Conservation (phyloP, 768 basidiomycete species). For the Kwoniella dejecticola region DNA sequence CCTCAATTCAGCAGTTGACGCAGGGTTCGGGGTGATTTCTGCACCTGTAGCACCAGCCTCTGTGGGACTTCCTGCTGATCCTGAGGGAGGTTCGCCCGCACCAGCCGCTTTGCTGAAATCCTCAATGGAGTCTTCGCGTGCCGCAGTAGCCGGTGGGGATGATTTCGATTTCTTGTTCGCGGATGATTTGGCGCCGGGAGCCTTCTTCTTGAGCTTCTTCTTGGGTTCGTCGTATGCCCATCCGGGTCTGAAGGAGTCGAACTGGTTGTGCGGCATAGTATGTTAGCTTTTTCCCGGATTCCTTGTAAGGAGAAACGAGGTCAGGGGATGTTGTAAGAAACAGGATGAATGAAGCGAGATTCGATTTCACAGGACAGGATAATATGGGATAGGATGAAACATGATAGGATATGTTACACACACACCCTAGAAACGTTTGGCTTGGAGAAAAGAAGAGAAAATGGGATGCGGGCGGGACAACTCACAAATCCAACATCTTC, state of each 20-base stretch:
- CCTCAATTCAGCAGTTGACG: conserved; percentile 11
- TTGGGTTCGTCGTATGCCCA: conserved; percentile 95
- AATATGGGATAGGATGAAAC: too few relatives aligned
- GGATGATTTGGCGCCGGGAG: conserved; percentile 20
- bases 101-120: neutral
- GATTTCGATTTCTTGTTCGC: conserved; percentile 22
- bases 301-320: too few relatives aligned
- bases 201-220: conserved; percentile 59
- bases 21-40: neutral
- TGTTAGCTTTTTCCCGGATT: too few relatives aligned
- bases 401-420: too few relatives aligned
- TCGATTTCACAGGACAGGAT: too few relatives aligned
- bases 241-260: conserved; percentile 93
- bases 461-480: neutral
- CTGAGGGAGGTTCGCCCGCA: neutral
- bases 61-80: neutral
- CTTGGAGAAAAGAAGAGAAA: neutral
- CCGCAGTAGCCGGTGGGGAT: neutral
- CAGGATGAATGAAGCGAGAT: too few relatives aligned
- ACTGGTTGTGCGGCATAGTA: conserved; percentile 60
- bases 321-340: too few relatives aligned
- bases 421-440: neutral
- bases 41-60: conserved; percentile 12
- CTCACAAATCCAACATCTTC: conserved; percentile 98
- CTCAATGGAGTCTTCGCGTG: neutral